Conservation (phyloP, 1,284 basidiomycete species). For the Ceratobasidium sp. region DNA sequence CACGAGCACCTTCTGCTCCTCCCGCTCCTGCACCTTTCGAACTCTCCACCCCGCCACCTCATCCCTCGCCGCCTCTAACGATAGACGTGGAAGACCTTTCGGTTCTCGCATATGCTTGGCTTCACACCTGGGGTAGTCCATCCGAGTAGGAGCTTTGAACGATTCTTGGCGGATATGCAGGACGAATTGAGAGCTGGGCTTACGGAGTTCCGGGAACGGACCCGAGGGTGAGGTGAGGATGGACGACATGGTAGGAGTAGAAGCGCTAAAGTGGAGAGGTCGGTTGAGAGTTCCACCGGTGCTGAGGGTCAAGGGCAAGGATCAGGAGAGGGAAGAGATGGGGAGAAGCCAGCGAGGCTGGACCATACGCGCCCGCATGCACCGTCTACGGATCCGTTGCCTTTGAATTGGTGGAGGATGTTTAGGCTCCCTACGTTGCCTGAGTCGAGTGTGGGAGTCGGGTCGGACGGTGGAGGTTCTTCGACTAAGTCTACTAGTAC, state of each 20-base stretch:
- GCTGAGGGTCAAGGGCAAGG: slow-evolving; percentile 22
- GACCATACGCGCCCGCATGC: slow-evolving; percentile 26
- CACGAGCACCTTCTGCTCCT: slow-evolving; percentile 58
- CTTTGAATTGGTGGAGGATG: slow-evolving; percentile 79
- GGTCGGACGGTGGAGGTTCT: slow-evolving; percentile 26
- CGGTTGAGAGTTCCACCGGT: no score
- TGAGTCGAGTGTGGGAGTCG: slow-evolving; percentile 39
- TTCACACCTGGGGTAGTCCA: slow-evolving; percentile 35
- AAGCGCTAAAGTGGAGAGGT: neutral
- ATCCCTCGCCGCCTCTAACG: neutral
- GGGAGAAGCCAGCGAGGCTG: no score
- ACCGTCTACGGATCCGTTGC: slow-evolving; percentile 36
- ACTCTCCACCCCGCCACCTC: slow-evolving; percentile 53
- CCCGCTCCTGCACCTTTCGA: slow-evolving; percentile 71
- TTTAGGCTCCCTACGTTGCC: slow-evolving; percentile 72
- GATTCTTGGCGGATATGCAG: slow-evolving; percentile 80
- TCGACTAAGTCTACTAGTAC: slow-evolving; percentile 7
- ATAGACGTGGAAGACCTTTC: slow-evolving; percentile 38
- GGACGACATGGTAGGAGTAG: no score
- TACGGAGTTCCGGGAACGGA: slow-evolving; percentile 47
- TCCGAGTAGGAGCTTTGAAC: slow-evolving; percentile 65
- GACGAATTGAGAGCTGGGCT: slow-evolving; percentile 73
- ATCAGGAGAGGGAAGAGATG: no score
- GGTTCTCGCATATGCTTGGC: slow-evolving; percentile 43
- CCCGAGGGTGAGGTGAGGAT: no score